Percentiles rank a stretch among this genome's conserved stretches.
These are phyloP conservation scores for Babesia bovis DNA, from an alignment of 169 alveolate genomes.

Conservation along the genomic window DNA sequence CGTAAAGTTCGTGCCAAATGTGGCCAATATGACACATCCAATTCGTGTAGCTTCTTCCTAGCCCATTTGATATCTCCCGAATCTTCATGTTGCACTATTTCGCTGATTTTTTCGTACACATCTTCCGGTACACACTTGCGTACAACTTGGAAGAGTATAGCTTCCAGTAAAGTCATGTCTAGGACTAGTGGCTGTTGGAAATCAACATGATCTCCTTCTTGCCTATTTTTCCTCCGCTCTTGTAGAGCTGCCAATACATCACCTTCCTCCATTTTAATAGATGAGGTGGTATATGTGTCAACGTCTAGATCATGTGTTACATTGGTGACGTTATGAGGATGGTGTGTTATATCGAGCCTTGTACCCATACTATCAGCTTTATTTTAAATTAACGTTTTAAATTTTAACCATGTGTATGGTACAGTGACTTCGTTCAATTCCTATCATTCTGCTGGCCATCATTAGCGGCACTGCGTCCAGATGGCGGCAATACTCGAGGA, in stretches of 20 bases:
- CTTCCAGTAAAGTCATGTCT: background rate
- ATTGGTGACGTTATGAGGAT: conserved; percentile 15
- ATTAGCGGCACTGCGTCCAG: background rate
- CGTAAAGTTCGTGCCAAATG: conserved; percentile 13
- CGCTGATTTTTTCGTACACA: background rate
- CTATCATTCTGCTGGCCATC: background rate
- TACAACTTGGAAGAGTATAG: conserved; percentile 2
- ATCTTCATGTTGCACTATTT: background rate
- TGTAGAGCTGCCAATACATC: conserved; percentile 3
- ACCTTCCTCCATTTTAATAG: background rate
- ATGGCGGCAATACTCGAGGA: background rate
- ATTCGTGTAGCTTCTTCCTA: conserved; percentile 7
- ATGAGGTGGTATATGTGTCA: background rate
- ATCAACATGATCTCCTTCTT: conserved; percentile 11
- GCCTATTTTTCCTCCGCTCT: background rate
- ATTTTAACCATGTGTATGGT: background rate
- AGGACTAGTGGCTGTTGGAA: conserved; percentile 14
- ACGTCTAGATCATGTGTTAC: background rate
- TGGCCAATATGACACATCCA: conserved; percentile 18
- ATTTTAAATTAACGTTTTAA: too few species aligned
- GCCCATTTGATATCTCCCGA: conserved; percentile 8
- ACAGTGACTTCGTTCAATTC: background rate
- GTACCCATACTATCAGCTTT: too few species aligned
- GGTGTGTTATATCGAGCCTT: conserved; percentile 1
- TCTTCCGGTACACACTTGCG: background rate